These are phyloP conservation scores for Ophiorrhiza pumila DNA, from an alignment of 257 asterid genomes.

Conservation along the genomic window DNA sequence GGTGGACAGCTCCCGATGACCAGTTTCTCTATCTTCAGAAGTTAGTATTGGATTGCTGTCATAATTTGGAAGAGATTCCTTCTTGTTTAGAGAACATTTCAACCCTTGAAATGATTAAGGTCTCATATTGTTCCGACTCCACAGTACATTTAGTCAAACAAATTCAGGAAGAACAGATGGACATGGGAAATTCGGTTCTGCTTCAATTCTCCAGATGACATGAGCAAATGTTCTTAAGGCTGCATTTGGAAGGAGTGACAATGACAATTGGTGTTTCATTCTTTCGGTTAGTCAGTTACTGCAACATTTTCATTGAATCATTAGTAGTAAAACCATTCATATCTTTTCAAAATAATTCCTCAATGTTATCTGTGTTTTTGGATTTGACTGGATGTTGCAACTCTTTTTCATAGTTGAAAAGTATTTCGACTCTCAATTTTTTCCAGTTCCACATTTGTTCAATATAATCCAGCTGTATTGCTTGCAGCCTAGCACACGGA, in stretches of 20 bases:
- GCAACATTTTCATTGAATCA: too few relatives aligned
- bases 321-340: too few relatives aligned
- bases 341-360: too few relatives aligned
- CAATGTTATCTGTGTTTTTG: too few relatives aligned
- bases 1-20: slow-evolving; percentile 6
- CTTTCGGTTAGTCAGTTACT: too few relatives aligned
- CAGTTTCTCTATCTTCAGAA: not conserved
- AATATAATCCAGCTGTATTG: too few relatives aligned
- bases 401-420: too few relatives aligned
- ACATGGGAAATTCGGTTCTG: not conserved
- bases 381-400: too few relatives aligned
- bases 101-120: slow-evolving; percentile 9
- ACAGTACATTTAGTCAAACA: not conserved
- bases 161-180: not conserved
- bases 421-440: too few relatives aligned
- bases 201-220: not conserved
- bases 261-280: not conserved
- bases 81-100: not conserved
- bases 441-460: too few relatives aligned
- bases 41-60: not conserved
- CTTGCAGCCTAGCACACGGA: too few relatives aligned
- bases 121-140: not conserved
- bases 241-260: not conserved
- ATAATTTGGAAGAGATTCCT: not conserved
- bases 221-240: not conserved